Percentiles rank a stretch among this genome's conserved stretches.
Evolutionary conservation across 352 stramenopile genomes (phyloP).

Genomic region (Nothophytophthora sp.): DNA sequence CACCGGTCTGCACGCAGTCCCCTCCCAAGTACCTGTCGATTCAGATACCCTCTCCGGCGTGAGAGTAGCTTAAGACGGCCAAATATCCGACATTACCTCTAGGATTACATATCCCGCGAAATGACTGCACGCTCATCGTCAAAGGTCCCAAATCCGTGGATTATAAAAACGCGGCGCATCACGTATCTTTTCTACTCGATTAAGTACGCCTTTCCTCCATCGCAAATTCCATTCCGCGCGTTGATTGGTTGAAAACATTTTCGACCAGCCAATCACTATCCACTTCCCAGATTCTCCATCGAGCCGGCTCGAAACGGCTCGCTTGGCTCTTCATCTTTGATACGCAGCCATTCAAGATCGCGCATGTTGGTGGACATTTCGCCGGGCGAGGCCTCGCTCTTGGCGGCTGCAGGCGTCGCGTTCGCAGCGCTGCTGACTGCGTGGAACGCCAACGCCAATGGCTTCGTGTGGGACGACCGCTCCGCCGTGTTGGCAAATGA

Average conservation of each 20-base stretch:
- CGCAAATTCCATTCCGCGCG: no score
- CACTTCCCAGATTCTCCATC: no score
- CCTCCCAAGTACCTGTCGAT: no score
- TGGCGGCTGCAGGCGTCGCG: slow-evolving; percentile 18
- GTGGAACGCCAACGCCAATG: slow-evolving; percentile 53
- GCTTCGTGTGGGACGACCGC: slow-evolving; percentile 92
- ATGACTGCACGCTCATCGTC: no score
- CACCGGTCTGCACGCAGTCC: no score
- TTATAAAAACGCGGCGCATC: slow-evolving; percentile 29
- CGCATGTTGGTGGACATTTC: slow-evolving; percentile 24
- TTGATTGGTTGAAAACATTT: slow-evolving; percentile 18
- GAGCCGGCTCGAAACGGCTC: no score
- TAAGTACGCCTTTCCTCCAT: no score
- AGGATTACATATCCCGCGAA: not conserved
- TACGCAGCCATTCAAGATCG: no score
- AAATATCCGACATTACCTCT: no score
- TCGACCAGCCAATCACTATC: not conserved
- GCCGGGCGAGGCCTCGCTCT: slow-evolving; percentile 3
- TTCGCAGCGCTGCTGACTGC: slow-evolving; percentile 45
- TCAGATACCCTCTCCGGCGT: no score
- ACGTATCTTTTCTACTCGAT: not conserved
- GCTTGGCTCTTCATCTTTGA: no score
- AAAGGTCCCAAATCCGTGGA: slow-evolving; percentile 1
- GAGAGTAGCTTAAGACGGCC: no score
- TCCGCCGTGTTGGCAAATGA: slow-evolving; percentile 71